A percentile compares a stretch with the other conserved stretches of the same genome.
phyloP scores from a whole-genome alignment of 352 stramenopile species.

The Pythium angustatum region DNA sequence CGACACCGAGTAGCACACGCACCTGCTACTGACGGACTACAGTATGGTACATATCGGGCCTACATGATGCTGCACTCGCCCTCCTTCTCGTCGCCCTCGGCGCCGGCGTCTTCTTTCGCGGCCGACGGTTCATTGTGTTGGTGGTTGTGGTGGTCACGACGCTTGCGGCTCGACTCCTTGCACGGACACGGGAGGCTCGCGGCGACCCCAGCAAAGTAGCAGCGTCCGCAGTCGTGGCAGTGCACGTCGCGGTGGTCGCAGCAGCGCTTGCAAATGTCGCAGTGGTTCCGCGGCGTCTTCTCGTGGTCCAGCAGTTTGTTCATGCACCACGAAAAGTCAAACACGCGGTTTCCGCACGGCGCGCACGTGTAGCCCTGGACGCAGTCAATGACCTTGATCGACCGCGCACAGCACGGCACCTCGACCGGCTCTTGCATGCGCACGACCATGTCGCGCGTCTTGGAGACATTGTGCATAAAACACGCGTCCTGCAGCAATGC shows the following conservation, averaged over 20 bases:
- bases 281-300: slow-evolving; percentile 79
- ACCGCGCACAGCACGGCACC: slow-evolving; percentile 49
- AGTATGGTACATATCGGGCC: slow-evolving; percentile 11
- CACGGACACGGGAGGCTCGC: slow-evolving; percentile 77
- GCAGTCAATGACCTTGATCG: slow-evolving; percentile 73
- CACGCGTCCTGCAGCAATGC: slow-evolving; percentile 72
- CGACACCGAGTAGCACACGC: not conserved
- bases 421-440: slow-evolving; percentile 66
- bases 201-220: slow-evolving; percentile 85
- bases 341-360: slow-evolving; percentile 44
- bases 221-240: slow-evolving; percentile 78
- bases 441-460: slow-evolving; percentile 82
- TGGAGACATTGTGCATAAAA: slow-evolving; percentile 89
- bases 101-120: slow-evolving; percentile 16
- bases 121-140: not conserved
- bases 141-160: slow-evolving; percentile 15
- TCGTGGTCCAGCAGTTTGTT: slow-evolving; percentile 79
- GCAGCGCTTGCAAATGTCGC: slow-evolving; percentile 84
- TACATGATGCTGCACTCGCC: slow-evolving; percentile 87
- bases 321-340: slow-evolving; percentile 84
- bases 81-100: slow-evolving; percentile 63
- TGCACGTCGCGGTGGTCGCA: slow-evolving; percentile 87
- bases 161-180: slow-evolving; percentile 67
- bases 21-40: not conserved
- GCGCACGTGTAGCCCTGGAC: slow-evolving; percentile 69